Conservation (phyloP, 164 flowering plant genomes). For the Chloranthus sessilifolius region DNA sequence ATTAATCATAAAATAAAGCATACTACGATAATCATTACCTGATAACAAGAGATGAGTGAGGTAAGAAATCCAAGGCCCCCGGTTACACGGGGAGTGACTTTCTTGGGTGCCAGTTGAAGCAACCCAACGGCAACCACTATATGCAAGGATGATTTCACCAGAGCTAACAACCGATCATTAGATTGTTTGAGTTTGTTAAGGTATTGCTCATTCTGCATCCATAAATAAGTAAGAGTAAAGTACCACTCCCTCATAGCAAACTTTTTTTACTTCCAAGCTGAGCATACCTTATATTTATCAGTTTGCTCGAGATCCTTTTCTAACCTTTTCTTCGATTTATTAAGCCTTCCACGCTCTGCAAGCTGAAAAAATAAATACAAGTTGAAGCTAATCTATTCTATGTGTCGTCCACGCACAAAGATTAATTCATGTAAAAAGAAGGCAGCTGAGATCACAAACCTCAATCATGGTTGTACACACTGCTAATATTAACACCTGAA, state of each 20-base stretch:
- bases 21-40: no score
- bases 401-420: background rate
- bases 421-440: background rate
- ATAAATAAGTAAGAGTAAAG: constrained; percentile 5
- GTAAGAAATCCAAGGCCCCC: constrained; percentile 85
- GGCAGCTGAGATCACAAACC: constrained; percentile 35
- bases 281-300: constrained; percentile 54
- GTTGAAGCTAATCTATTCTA: background rate
- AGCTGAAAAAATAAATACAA: constrained; percentile 38
- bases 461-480: constrained; percentile 70
- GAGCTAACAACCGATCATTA: constrained; percentile 78
- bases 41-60: constrained; percentile 97
- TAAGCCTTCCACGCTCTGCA: constrained; percentile 91
- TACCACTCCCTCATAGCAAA: background rate
- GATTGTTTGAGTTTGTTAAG: constrained; percentile 54
- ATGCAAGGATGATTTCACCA: constrained; percentile 72
- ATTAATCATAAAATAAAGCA: no score
- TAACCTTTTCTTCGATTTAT: constrained; percentile 73
- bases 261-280: background rate
- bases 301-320: constrained; percentile 63
- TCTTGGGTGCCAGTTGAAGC: constrained; percentile 94
- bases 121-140: constrained; percentile 86
- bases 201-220: constrained; percentile 71
- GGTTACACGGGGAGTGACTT: constrained; percentile 88
- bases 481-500: no score